Evolutionary conservation across 345 rosid genomes (phyloP).

Genomic region (Isatis tinctoria): DNA sequence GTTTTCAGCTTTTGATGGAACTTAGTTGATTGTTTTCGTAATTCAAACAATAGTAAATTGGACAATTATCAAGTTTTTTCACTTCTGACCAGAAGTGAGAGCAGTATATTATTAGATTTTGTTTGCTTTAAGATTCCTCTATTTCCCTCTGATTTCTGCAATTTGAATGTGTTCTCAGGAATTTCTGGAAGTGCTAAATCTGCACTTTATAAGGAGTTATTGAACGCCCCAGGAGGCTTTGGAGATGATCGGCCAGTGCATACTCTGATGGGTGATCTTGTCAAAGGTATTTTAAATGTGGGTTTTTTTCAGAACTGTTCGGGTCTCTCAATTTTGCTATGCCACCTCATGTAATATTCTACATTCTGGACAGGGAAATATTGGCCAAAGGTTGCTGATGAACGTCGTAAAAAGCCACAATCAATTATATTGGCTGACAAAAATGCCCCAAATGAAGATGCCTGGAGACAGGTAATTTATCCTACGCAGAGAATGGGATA

Average conservation of each 20-base stretch:
- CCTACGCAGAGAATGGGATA: slow-evolving; percentile 3
- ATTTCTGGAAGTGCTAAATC: slow-evolving; percentile 99
- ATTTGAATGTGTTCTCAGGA: slow-evolving; percentile 44
- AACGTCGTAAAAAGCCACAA: slow-evolving; percentile 59
- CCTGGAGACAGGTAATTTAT: slow-evolving; percentile 82
- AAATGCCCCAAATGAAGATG: slow-evolving; percentile 99
- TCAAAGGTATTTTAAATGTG: slow-evolving; percentile 57
- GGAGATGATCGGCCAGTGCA: slow-evolving; percentile 82
- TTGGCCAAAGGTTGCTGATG: slow-evolving; percentile 86
- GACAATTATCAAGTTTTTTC: background rate
- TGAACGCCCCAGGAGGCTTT: slow-evolving; percentile 61
- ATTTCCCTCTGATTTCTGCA: no score
- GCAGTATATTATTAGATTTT: background rate
- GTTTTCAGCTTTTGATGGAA: background rate
- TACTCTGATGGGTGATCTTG: slow-evolving; percentile 94
- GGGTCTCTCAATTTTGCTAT: slow-evolving; percentile 3
- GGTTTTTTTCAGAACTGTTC: background rate
- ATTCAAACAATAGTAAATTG: background rate
- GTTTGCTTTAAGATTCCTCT: background rate
- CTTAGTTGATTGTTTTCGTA: background rate
- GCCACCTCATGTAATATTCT: slow-evolving; percentile 4
- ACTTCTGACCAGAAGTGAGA: background rate
- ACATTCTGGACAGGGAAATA: slow-evolving; percentile 54
- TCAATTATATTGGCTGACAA: slow-evolving; percentile 96
- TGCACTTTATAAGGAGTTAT: slow-evolving; percentile 86